These are phyloP conservation scores for Periglandula ipomoeae DNA, from an alignment of 2,329 filamentous ascomycete genomes.

Conservation along the genomic window DNA sequence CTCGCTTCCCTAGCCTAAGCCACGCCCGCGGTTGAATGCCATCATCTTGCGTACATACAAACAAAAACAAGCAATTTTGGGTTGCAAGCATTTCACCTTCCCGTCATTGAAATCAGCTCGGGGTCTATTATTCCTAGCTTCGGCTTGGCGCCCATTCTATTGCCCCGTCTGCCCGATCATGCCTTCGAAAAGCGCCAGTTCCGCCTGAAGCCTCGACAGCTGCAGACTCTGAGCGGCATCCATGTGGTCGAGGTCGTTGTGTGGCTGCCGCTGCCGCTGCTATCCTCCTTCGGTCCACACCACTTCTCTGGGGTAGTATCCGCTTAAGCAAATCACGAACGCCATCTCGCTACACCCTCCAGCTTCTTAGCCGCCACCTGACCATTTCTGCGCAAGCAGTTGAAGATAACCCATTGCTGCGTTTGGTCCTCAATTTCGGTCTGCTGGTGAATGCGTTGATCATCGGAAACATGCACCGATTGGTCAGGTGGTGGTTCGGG, in stretches of 20 bases:
- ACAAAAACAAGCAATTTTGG: neutral
- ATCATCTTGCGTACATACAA: neutral
- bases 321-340: neutral
- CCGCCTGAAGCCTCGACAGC: neutral
- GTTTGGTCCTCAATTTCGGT: neutral
- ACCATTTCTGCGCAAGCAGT: neutral
- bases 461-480: neutral
- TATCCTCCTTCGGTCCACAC: slow-evolving; percentile 5
- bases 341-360: neutral
- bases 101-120: neutral
- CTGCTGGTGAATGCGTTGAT: neutral
- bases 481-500: neutral
- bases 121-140: neutral
- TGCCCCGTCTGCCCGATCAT: neutral
- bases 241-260: slow-evolving; percentile 1
- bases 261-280: neutral
- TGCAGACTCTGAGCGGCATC: neutral
- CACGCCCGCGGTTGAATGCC: neutral
- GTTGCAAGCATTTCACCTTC: neutral
- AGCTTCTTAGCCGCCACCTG: slow-evolving; percentile 1
- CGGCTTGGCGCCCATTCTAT: neutral
- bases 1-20: neutral
- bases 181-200: neutral
- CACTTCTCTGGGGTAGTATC: neutral
- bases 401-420: neutral